A percentile compares a stretch with the other conserved stretches of the same genome.
These are phyloP conservation scores for Cryomyces antarcticus DNA, from an alignment of 495 filamentous ascomycete genomes.

Conservation along the genomic window DNA sequence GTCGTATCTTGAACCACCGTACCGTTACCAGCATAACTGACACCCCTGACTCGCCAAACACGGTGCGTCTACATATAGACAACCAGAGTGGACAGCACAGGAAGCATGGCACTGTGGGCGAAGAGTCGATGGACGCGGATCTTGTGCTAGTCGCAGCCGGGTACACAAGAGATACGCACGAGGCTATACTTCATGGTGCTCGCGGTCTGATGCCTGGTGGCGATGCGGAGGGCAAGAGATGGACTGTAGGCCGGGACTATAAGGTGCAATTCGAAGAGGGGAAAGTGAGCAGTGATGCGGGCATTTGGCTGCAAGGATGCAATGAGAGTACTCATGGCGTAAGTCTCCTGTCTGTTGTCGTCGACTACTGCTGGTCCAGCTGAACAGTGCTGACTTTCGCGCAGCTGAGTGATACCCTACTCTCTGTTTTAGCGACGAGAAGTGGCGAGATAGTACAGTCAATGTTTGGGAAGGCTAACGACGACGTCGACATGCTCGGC, in stretches of 20 bases:
- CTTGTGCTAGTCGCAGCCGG: slow-evolving; percentile 75
- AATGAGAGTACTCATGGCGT: slow-evolving; percentile 84
- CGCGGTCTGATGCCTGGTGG: slow-evolving; percentile 38
- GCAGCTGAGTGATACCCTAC: slow-evolving; percentile 53
- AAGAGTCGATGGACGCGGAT: slow-evolving; percentile 50
- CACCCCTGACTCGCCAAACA: slow-evolving; percentile 13
- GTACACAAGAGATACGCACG: slow-evolving; percentile 59
- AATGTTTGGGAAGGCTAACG: slow-evolving; percentile 33
- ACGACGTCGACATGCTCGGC: background rate
- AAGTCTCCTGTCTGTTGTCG: slow-evolving; percentile 18
- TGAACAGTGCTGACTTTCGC: background rate
- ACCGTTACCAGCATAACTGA: slow-evolving; percentile 38
- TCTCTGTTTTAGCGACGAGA: slow-evolving; percentile 56
- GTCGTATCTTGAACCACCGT: slow-evolving; percentile 51
- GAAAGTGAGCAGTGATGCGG: slow-evolving; percentile 39
- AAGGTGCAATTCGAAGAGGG: slow-evolving; percentile 42
- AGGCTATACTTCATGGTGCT: slow-evolving; percentile 49
- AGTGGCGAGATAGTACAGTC: slow-evolving; percentile 60
- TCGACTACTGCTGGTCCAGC: background rate
- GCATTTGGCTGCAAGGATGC: slow-evolving; percentile 88
- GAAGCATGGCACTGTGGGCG: slow-evolving; percentile 15
- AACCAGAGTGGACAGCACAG: slow-evolving; percentile 9
- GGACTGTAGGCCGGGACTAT: slow-evolving; percentile 45
- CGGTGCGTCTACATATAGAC: slow-evolving; percentile 15
- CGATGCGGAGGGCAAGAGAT: slow-evolving; percentile 15